Percentiles rank a stretch among this genome's conserved stretches.
These are phyloP conservation scores for Penicillium angulare DNA, from an alignment of 495 filamentous ascomycete genomes.

Conservation along the genomic window DNA sequence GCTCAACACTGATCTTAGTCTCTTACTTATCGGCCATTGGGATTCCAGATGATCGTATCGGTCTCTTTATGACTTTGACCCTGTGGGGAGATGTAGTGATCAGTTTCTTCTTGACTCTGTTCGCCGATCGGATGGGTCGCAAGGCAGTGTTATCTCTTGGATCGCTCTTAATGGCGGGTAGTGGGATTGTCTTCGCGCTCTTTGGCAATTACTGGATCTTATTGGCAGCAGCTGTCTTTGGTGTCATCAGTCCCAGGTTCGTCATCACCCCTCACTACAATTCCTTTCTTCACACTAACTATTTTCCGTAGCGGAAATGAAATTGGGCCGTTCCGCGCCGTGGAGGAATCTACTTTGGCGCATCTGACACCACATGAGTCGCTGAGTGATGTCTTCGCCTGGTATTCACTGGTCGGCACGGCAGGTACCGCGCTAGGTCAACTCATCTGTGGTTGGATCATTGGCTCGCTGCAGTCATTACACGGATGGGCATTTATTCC, in stretches of 20 bases:
- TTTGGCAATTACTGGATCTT: slow-evolving; percentile 72
- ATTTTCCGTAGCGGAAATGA: slow-evolving; percentile 64
- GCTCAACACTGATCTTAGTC: slow-evolving; percentile 71
- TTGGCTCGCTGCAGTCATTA: slow-evolving; percentile 48
- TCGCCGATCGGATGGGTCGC: slow-evolving; percentile 72
- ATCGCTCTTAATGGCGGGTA: slow-evolving; percentile 63
- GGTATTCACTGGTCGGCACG: slow-evolving; percentile 71
- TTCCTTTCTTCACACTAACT: no score
- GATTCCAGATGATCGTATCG: slow-evolving; percentile 69
- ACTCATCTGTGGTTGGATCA: slow-evolving; percentile 63
- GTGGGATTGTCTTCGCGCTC: slow-evolving; percentile 67
- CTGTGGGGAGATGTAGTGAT: slow-evolving; percentile 76
- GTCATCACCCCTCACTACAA: slow-evolving; percentile 22
- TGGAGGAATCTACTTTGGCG: slow-evolving; percentile 80
- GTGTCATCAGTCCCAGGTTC: slow-evolving; percentile 75
- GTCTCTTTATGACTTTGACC: slow-evolving; percentile 86
- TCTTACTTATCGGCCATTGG: slow-evolving; percentile 64
- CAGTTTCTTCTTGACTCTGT: slow-evolving; percentile 70
- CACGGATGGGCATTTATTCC: slow-evolving; percentile 54
- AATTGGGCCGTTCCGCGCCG: slow-evolving; percentile 77
- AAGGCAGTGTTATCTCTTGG: slow-evolving; percentile 67
- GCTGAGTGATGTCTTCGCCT: slow-evolving; percentile 75
- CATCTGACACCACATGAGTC: slow-evolving; percentile 62
- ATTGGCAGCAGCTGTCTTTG: slow-evolving; percentile 70
- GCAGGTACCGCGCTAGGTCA: slow-evolving; percentile 65